Evolutionary conservation across 78 protist species (phyloP).

Genomic region (Isochrysis galbana): DNA sequence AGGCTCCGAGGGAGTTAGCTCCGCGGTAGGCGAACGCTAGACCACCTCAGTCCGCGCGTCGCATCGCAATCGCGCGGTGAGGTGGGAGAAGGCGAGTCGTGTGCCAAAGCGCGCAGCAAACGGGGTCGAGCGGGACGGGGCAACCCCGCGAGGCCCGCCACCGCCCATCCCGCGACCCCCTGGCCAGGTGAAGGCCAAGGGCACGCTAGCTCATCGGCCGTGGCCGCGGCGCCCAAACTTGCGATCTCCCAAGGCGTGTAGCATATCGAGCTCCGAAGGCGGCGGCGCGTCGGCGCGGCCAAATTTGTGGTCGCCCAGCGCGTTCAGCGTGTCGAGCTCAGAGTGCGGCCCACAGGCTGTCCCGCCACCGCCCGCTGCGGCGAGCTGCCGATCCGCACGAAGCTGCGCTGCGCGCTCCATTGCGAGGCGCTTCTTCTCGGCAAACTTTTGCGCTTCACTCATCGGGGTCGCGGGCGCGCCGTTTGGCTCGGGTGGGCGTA

Average conservation of each 20-base stretch:
- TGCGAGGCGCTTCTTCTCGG: neutral
- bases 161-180: no score
- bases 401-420: neutral
- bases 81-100: no score
- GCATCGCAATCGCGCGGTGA: no score
- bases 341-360: neutral
- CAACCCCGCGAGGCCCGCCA: no score
- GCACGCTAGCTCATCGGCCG: neutral
- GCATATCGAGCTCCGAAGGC: neutral
- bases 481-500: neutral
- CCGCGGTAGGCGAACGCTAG: no score
- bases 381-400: neutral
- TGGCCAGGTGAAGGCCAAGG: no score
- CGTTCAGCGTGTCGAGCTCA: constrained; percentile 6
- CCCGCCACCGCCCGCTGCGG: neutral
- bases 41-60: no score
- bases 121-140: no score
- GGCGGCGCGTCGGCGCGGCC: neutral
- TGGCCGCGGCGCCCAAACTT: neutral
- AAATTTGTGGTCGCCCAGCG: neutral
- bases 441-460: neutral
- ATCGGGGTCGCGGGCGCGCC: neutral
- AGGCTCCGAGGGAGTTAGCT: no score
- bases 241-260: neutral
- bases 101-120: no score